Evolutionary conservation across 768 basidiomycete species (phyloP).

Genomic region (Suillus plorans): DNA sequence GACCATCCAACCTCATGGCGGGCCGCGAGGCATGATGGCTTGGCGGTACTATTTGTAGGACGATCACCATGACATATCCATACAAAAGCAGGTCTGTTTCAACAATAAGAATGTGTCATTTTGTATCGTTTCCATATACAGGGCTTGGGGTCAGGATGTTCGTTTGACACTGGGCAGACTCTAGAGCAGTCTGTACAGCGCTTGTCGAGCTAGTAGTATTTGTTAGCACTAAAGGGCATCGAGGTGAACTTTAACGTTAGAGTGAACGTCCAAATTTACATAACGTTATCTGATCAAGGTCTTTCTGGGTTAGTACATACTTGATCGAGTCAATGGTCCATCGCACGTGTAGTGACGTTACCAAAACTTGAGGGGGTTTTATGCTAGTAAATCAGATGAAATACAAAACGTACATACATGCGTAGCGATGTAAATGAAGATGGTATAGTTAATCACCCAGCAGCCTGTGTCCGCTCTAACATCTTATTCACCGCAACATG

Average conservation of each 20-base stretch:
- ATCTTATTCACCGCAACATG: slow-evolving; percentile 67
- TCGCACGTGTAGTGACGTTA: neutral
- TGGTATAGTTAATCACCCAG: neutral
- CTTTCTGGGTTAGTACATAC: too few species aligned
- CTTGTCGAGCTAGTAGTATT: too few species aligned
- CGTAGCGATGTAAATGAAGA: neutral
- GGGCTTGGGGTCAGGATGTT: neutral
- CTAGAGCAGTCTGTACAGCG: neutral
- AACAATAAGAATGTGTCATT: neutral
- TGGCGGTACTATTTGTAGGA: neutral
- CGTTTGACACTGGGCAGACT: neutral
- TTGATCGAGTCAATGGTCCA: too few species aligned
- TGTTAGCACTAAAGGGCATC: too few species aligned
- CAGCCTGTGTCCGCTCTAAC: slow-evolving; percentile 67
- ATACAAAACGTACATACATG: neutral
- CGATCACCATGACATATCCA: too few species aligned
- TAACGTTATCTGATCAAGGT: too few species aligned
- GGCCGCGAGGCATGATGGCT: slow-evolving; percentile 3
- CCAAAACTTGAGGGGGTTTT: neutral
- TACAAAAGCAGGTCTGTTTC: slow-evolving; percentile 3
- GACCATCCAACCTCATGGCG: neutral
- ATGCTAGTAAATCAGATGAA: neutral
- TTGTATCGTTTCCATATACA: neutral
- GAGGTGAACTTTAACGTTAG: too few species aligned
- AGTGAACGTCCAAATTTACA: too few species aligned